A percentile compares a stretch with the other conserved stretches of the same genome.
Conservation (phyloP, 441 rosid species). For the Erysimum pusillum region DNA sequence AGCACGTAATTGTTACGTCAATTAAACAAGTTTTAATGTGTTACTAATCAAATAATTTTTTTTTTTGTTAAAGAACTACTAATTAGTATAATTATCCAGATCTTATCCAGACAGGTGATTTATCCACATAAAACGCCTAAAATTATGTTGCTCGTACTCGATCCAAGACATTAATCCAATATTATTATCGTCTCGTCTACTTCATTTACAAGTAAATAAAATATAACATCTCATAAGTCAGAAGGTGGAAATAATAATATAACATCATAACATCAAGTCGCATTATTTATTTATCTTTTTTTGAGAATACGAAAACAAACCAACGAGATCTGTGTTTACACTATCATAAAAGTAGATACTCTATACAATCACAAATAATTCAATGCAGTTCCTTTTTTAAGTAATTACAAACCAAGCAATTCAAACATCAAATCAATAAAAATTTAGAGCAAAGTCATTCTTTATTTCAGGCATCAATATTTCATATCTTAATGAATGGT, state of each 20-base stretch:
- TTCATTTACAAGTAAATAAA: neutral
- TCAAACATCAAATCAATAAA: no score
- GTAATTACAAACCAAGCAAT: neutral
- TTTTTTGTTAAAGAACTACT: no score
- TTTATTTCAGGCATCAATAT: neutral
- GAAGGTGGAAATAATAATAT: neutral
- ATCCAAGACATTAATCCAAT: conserved; percentile 38
- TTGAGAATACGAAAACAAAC: neutral
- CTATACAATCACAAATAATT: neutral
- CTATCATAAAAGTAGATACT: neutral
- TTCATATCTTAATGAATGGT: neutral
- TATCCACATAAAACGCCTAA: conserved; percentile 39
- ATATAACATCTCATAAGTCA: neutral
- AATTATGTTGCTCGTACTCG: conserved; percentile 12
- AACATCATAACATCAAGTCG: conserved; percentile 4
- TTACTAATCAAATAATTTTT: neutral
- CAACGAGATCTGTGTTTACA: conserved; percentile 33
- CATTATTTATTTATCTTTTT: no score
- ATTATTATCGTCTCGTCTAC: conserved; percentile 7
- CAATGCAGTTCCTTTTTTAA: neutral
- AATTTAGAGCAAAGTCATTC: neutral
- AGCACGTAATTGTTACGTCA: conserved; percentile 21
- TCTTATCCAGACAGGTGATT: conserved; percentile 41
- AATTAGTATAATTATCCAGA: conserved; percentile 16
- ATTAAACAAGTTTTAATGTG: neutral